Base-by-base conservation (phyloP, 2,329 filamentous ascomycete genomes). In the Aspergillus felis region DNA sequence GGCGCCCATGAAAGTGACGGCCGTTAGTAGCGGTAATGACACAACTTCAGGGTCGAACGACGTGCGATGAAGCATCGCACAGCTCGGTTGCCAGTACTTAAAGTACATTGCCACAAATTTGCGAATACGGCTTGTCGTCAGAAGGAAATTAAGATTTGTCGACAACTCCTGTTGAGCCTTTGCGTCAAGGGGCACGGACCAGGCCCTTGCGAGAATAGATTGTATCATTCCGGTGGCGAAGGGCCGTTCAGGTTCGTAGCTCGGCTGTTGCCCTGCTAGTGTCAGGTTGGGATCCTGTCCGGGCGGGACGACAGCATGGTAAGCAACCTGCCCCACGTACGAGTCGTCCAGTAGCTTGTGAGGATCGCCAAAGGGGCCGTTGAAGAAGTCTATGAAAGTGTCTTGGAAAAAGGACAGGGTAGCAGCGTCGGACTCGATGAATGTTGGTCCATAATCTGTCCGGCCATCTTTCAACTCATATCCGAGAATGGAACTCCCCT, bases 81-180 rank as follows among this genome's bases (percentile, higher is more conserved):
- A 77, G 55, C 76, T 78, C 2, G 72, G 72, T 35, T 81, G 77
- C 73, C 78, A 80, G 56, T 73, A 74, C 41, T 73, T 72, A 56
- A 79, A 79, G 54, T 78, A 81, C 3, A 78, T 64, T 1, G 66
- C 63, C 3, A 77, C 63, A 54, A 76, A 78, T 57, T 74, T 78
- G 14, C 70, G 70, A 32, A 79, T 77, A 27, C 72, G 73, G 0
- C 69, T 68, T 1, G 75, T 74, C 0, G 72, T 77, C 32, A 79
- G 66, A 9, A 79, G 60, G 48, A 71, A 77, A 28, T 72, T 72
- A 3, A 78, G 64, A 41, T 73, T 71, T 9, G 69, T 64, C 4
- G 73, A 73, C 14, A 79, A 64, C 50, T 76, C 74, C 25, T 74
- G 70, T 29, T 78, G 74, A 3, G 71, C 62, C 29, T 75, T 74